Conservation (phyloP, 768 basidiomycete species). For the Rhodosporidiobolus odoratus region DNA sequence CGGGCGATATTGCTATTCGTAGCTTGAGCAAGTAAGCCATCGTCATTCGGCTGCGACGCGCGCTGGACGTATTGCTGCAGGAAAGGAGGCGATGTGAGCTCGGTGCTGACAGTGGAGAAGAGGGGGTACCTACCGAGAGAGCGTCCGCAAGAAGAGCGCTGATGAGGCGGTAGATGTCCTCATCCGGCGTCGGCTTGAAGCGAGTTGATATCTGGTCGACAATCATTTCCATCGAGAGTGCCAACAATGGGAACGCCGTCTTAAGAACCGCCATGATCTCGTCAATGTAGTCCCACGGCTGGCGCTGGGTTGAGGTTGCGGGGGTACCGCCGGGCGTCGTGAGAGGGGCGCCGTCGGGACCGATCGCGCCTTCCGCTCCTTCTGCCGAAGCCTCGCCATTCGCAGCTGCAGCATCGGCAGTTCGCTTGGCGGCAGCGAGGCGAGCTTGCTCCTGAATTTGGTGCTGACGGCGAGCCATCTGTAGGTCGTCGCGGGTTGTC, state of each 20-base stretch:
- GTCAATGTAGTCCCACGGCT: constrained; percentile 84
- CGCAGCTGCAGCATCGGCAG: constrained; percentile 35
- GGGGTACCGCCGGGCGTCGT: constrained; percentile 43
- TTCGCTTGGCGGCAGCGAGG: constrained; percentile 31
- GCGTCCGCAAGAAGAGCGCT: constrained; percentile 83
- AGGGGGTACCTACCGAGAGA: constrained; percentile 58
- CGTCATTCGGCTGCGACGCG: constrained; percentile 45
- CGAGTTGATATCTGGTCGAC: constrained; percentile 86
- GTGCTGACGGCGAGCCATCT: constrained; percentile 44
- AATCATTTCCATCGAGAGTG: constrained; percentile 92
- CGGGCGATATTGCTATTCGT: constrained; percentile 49
- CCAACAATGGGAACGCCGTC: constrained; percentile 89
- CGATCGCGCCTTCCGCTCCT: constrained; percentile 2
- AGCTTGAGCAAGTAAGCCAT: constrained; percentile 44
- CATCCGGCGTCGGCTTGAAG: constrained; percentile 82
- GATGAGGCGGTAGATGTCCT: constrained; percentile 87
- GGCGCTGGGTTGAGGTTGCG: constrained; percentile 45
- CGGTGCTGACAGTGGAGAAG: neutral
- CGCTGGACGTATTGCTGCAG: constrained; percentile 49
- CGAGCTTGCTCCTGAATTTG: constrained; percentile 25
- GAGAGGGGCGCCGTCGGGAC: constrained; percentile 13
- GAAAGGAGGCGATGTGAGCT: neutral
- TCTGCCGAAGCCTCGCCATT: constrained; percentile 38
- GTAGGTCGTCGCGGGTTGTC: constrained; percentile 70
- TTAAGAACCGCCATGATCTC: constrained; percentile 90